These are phyloP conservation scores for Avena atlantica DNA, from an alignment of 176 grass and related monocot species.

Conservation along the genomic window DNA sequence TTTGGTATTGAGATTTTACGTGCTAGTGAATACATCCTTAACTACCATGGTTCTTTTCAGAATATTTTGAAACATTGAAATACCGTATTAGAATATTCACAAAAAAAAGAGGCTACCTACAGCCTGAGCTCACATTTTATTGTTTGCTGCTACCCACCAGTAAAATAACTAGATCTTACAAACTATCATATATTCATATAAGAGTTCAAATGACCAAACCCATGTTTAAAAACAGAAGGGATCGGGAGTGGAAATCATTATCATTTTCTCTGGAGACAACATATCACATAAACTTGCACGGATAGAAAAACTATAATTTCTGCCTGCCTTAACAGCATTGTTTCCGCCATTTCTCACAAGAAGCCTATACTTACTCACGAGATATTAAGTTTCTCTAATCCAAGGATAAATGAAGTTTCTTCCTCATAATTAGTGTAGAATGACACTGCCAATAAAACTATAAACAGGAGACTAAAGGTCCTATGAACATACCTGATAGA, in stretches of 20 bases:
- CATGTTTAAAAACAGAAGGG: background rate
- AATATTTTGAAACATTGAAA: no score
- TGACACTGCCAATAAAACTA: constrained; percentile 18
- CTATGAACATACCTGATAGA: constrained; percentile 80
- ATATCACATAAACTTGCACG: constrained; percentile 14
- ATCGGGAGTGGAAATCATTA: background rate
- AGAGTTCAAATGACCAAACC: background rate
- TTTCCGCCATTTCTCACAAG: constrained; percentile 25
- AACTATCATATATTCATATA: constrained; percentile 9
- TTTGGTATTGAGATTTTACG: no score
- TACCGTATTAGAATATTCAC: no score
- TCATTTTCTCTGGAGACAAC: background rate
- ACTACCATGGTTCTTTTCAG: background rate
- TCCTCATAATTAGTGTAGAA: constrained; percentile 28
- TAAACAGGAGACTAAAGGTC: constrained; percentile 26
- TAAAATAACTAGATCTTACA: constrained; percentile 24
- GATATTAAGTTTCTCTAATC: constrained; percentile 17
- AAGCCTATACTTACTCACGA: background rate
- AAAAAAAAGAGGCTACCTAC: no score
- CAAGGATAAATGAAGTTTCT: constrained; percentile 30
- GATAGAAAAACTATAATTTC: constrained; percentile 16
- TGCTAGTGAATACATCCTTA: background rate
- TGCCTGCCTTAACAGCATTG: constrained; percentile 5
- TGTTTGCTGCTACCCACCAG: background rate
- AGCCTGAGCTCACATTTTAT: no score